Conservation (phyloP, 176 grass and related monocot species). For the Carex scoparia region DNA sequence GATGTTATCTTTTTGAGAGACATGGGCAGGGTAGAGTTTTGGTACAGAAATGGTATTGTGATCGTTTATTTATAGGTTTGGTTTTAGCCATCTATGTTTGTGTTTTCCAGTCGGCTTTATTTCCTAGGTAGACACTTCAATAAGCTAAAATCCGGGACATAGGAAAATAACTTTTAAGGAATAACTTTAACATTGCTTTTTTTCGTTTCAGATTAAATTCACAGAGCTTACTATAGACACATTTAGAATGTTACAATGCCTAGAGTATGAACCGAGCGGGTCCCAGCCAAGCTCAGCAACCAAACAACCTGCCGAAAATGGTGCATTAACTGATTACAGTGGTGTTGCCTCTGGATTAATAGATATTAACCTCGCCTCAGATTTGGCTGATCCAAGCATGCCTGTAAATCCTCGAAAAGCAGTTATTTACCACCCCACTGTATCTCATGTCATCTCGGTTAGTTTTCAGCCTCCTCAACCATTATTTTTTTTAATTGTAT, state of each 20-base stretch:
- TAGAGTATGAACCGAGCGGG: slow-evolving; percentile 95
- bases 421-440: slow-evolving; percentile 81
- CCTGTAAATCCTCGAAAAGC: slow-evolving; percentile 91
- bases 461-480: slow-evolving; percentile 15
- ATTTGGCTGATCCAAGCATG: slow-evolving; percentile 82
- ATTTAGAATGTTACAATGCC: slow-evolving; percentile 87
- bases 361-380: slow-evolving; percentile 85
- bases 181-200: background rate
- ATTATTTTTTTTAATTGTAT: background rate
- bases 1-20: too few relatives aligned
- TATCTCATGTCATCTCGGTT: slow-evolving; percentile 82
- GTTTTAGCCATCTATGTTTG: background rate
- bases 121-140: background rate
- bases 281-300: slow-evolving; percentile 58
- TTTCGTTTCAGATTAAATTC: slow-evolving; percentile 69
- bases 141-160: background rate
- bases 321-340: slow-evolving; percentile 76
- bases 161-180: background rate
- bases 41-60: background rate
- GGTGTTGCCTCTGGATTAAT: slow-evolving; percentile 81
- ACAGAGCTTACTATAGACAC: slow-evolving; percentile 92
- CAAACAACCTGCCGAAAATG: slow-evolving; percentile 91
- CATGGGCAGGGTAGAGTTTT: background rate
- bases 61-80: background rate
- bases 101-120: background rate